phyloP scores from a whole-genome alignment of 2,329 filamentous ascomycete species.

The Decorospora gaudefroyi region DNA sequence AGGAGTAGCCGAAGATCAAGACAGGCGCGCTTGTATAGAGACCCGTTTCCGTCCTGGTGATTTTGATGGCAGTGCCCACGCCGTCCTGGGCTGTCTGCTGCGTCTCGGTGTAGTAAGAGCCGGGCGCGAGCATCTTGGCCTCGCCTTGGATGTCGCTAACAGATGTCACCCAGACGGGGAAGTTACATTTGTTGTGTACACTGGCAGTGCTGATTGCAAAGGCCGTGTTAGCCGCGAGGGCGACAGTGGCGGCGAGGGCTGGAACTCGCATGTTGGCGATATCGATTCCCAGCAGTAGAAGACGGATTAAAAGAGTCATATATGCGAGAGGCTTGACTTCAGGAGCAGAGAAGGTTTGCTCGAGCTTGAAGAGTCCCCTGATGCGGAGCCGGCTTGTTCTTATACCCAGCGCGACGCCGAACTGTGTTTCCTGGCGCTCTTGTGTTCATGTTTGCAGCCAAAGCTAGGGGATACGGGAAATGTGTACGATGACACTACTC shows the following conservation, averaged over 20 bases:
- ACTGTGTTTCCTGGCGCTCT: constrained; percentile 1
- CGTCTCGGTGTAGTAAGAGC: constrained; percentile 13
- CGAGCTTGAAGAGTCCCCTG: constrained; percentile 1
- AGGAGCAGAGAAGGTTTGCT: background rate
- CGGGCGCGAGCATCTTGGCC: constrained; percentile 10
- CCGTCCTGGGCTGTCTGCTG: constrained; percentile 24
- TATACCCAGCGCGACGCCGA: constrained; percentile 12
- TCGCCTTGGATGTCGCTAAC: constrained; percentile 14
- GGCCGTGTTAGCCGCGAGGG: constrained; percentile 18
- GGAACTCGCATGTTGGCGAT: constrained; percentile 23
- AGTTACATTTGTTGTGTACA: constrained; percentile 35
- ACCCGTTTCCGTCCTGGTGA: constrained; percentile 19
- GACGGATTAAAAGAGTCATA: background rate
- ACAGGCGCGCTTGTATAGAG: constrained; percentile 23
- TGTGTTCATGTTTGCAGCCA: background rate
- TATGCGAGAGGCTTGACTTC: background rate
- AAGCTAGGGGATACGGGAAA: constrained; percentile 9
- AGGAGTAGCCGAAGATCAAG: constrained; percentile 32
- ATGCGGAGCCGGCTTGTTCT: constrained; percentile 6
- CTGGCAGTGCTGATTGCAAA: constrained; percentile 19
- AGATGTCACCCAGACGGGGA: constrained; percentile 28
- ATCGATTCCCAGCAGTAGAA: background rate
- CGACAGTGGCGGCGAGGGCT: constrained; percentile 19
- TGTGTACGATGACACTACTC: constrained; percentile 20
- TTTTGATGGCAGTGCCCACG: constrained; percentile 29